Conservation (phyloP, 2,329 filamentous ascomycete genomes). For the Colletotrichum sublineola region DNA sequence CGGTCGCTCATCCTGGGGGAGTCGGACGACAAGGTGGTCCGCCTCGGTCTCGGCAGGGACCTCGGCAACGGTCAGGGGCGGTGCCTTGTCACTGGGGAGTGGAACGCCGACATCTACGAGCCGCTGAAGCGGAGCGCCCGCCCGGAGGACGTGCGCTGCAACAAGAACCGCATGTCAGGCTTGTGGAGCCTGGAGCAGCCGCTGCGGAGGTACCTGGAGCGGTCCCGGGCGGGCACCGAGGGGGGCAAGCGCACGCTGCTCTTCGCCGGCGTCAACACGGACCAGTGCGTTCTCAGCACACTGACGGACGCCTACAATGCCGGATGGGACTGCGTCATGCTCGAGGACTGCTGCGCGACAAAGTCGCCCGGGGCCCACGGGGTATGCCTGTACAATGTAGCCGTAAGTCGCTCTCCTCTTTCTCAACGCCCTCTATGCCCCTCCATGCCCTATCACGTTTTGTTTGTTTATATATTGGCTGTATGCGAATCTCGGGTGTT, state of each 20-base stretch:
- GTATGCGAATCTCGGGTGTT: background rate
- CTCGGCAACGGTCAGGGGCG: constrained; percentile 59
- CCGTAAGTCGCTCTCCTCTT: constrained; percentile 21
- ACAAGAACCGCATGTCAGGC: constrained; percentile 71
- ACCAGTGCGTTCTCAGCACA: constrained; percentile 71
- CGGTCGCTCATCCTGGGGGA: constrained; percentile 49
- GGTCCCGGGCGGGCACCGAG: background rate
- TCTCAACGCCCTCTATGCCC: background rate
- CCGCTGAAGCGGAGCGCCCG: constrained; percentile 55
- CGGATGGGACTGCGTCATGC: constrained; percentile 51
- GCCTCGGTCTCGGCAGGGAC: constrained; percentile 60
- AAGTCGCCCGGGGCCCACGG: constrained; percentile 31
- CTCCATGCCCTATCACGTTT: background rate
- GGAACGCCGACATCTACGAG: constrained; percentile 68
- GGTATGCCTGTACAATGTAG: constrained; percentile 34
- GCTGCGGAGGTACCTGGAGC: constrained; percentile 56
- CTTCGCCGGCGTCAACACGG: constrained; percentile 72
- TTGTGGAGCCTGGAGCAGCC: constrained; percentile 63
- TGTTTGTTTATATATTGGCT: too few relatives aligned
- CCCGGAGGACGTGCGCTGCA: constrained; percentile 60
- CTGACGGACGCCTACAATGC: constrained; percentile 67
- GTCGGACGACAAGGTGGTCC: constrained; percentile 25
- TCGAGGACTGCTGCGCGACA: constrained; percentile 39
- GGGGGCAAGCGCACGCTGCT: constrained; percentile 62
- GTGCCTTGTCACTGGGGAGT: constrained; percentile 64